Evolutionary conservation across 2,329 filamentous ascomycete genomes (phyloP).

Genomic region (Microdochium bolleyi): DNA sequence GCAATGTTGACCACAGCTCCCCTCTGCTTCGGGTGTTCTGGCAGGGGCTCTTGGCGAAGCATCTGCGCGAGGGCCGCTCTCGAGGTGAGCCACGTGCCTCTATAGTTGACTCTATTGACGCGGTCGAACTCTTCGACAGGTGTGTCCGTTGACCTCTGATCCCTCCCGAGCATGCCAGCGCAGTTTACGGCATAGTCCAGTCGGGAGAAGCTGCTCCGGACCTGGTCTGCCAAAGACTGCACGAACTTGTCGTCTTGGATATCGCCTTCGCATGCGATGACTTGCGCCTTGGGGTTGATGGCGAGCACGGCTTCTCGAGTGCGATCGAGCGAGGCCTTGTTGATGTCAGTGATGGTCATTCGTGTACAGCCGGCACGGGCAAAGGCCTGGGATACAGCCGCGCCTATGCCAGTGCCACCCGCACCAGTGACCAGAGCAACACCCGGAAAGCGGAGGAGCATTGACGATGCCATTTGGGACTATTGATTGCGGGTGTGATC

Average conservation of each 20-base stretch:
- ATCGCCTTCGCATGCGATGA: slow-evolving; percentile 31
- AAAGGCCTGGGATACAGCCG: slow-evolving; percentile 42
- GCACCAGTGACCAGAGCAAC: slow-evolving; percentile 39
- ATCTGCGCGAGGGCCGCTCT: slow-evolving; percentile 34
- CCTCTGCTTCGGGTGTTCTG: slow-evolving; percentile 29
- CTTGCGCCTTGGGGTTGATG: slow-evolving; percentile 21
- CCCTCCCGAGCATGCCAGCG: slow-evolving; percentile 39
- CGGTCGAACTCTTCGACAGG: slow-evolving; percentile 38
- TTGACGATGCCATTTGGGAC: not conserved
- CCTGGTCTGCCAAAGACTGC: slow-evolving; percentile 23
- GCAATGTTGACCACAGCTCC: slow-evolving; percentile 44
- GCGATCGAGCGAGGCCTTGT: slow-evolving; percentile 26
- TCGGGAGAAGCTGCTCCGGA: slow-evolving; percentile 27
- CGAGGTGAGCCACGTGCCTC: slow-evolving; percentile 38
- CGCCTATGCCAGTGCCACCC: slow-evolving; percentile 45
- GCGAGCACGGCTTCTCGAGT: slow-evolving; percentile 22
- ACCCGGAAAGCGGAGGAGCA: slow-evolving; percentile 27
- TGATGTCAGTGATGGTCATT: slow-evolving; percentile 48
- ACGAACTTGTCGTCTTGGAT: slow-evolving; percentile 38
- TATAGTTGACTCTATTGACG: slow-evolving; percentile 48
- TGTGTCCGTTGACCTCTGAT: slow-evolving; percentile 36
- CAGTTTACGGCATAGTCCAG: slow-evolving; percentile 51
- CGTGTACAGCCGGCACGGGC: slow-evolving; percentile 37
- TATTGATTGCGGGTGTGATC: not conserved
- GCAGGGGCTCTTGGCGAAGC: slow-evolving; percentile 32